Evolutionary conservation across 129 eudicot genomes (phyloP).

Genomic region (Sambucus nigra): DNA sequence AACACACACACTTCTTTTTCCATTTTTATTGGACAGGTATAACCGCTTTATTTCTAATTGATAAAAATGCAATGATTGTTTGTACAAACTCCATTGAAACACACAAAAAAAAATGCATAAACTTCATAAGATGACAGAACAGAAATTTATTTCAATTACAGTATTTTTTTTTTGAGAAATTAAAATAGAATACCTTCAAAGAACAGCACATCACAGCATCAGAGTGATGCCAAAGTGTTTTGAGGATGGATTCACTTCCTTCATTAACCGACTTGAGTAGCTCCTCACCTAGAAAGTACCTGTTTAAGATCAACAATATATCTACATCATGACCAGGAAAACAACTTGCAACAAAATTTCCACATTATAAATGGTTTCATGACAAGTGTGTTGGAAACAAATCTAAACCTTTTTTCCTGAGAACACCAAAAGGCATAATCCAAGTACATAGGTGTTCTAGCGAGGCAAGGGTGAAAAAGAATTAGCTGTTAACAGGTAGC

Average conservation of each 20-base stretch:
- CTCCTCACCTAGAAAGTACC: constrained; percentile 59
- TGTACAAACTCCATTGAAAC: too few relatives aligned
- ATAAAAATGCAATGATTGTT: background rate
- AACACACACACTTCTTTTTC: too few relatives aligned
- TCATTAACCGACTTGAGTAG: constrained; percentile 55
- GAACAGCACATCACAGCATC: constrained; percentile 94
- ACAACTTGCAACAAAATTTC: too few relatives aligned
- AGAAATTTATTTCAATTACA: background rate
- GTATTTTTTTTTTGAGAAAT: background rate
- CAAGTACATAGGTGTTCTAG: too few relatives aligned
- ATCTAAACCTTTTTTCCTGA: too few relatives aligned
- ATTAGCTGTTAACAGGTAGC: too few relatives aligned
- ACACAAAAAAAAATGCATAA: background rate
- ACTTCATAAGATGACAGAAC: background rate
- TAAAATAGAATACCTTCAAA: constrained; percentile 41
- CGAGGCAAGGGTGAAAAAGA: too few relatives aligned
- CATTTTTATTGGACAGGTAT: background rate
- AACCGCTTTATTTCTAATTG: background rate
- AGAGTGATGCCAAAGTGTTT: constrained; percentile 84
- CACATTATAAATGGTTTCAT: too few relatives aligned
- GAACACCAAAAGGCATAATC: too few relatives aligned
- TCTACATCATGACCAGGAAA: too few relatives aligned
- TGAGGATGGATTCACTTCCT: constrained; percentile 62
- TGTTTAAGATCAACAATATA: background rate
- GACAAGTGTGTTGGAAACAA: too few relatives aligned